phyloP scores from a whole-genome alignment of 1,284 basidiomycete genomes.

The Cronartium ribicola region DNA sequence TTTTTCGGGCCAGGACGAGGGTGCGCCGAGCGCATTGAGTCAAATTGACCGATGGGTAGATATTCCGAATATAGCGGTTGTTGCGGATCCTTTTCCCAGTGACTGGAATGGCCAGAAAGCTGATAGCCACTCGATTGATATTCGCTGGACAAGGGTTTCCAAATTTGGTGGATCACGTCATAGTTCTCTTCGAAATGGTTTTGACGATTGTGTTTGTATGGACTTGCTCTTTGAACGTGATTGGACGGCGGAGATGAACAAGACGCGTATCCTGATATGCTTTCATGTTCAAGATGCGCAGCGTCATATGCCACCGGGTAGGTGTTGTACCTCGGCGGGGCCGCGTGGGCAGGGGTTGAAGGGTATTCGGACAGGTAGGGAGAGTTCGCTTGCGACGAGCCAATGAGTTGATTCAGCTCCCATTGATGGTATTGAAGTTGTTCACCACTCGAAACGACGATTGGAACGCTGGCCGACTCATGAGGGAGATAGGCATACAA shows the following conservation, averaged over 20 bases:
- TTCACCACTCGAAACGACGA: neutral
- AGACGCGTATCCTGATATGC: constrained; percentile 7
- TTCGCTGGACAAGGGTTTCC: constrained; percentile 1
- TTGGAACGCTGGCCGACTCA: neutral
- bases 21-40: neutral
- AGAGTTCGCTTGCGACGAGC: constrained; percentile 2
- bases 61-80: neutral
- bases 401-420: neutral
- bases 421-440: constrained; percentile 5
- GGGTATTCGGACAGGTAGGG: neutral
- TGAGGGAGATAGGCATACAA: constrained; percentile 1
- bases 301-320: constrained; percentile 5
- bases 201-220: neutral
- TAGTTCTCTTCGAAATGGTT: constrained; percentile 9
- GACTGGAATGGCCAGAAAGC: neutral
- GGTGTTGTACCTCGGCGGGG: neutral
- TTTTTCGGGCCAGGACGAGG: neutral
- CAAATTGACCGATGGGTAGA: constrained; percentile 1
- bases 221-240: constrained; percentile 4
- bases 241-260: constrained; percentile 22
- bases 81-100: neutral
- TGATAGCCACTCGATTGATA: neutral
- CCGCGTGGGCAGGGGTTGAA: neutral
- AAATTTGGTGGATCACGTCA: constrained; percentile 33
- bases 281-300: neutral